Base-by-base conservation (phyloP, 2,329 filamentous ascomycete genomes). In the Aureobasidium sp. region DNA sequence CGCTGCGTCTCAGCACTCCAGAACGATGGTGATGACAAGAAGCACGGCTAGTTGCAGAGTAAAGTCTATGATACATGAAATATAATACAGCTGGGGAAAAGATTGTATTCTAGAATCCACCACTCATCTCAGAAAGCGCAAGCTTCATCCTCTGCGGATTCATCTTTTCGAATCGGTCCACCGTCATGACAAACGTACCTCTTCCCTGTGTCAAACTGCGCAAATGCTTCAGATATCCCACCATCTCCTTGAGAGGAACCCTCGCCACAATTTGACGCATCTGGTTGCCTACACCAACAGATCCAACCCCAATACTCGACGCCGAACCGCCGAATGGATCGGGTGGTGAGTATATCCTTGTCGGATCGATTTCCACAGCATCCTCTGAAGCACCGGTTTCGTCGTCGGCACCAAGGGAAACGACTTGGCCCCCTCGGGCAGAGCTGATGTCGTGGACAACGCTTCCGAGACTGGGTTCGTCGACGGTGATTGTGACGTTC, bases 241-340 rank as follows among this genome's bases (percentile, higher is more conserved):
- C 87, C 90, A 97, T 97, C 75, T 97, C 93, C 76, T 94, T 95
- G 69, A 97, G 80, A 36, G 94, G 94, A 31, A 97, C 93, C 69
- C 89, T 86, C 25, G 92, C 94, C 12, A 88, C 86, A 67, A 99
- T 90, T 63, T 85, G 83, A 36, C 69, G 67, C 62, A 64, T 67
- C 47, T 80, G 74, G 68, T 73, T 68, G 51, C 68, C 63, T 17
- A 57, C 58, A 29, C 65, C 69, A 11, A 64, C 37, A 67, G 44
- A 58, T 3, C 69, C 66, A 39, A 42, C 25, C 1, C 52, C 56
- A 6, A 53, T 61, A 14, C 67, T 68, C 0, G 66, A 67, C 0
- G 68, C 69, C 1, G 64, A 73, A 7, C 68, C 68, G 77, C 78
- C 72, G 78, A 93, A 97, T 1, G 91, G 91, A 72, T 97, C 93